A percentile compares a stretch with the other conserved stretches of the same genome.
Evolutionary conservation across 106 monocot species (phyloP).

Genomic region (Dendrobium huoshanense): DNA sequence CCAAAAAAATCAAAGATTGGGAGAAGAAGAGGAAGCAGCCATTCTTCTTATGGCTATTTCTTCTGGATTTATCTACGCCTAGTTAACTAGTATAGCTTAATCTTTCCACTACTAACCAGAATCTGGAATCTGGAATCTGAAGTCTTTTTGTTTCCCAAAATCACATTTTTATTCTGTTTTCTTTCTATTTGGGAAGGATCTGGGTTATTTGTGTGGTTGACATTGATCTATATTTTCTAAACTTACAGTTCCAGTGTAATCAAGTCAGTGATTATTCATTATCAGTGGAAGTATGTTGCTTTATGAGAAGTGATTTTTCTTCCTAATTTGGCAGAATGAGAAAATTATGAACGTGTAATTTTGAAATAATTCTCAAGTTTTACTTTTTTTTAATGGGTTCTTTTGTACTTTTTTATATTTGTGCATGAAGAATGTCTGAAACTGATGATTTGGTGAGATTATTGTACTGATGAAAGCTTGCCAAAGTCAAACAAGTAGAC

Average conservation of each 20-base stretch:
- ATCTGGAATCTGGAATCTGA: neutral
- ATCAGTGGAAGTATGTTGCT: no score
- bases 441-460: no score
- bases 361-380: no score
- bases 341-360: no score
- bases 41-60: slow-evolving; percentile 22
- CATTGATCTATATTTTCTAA: neutral
- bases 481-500: no score
- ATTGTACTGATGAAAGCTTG: no score
- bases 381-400: no score
- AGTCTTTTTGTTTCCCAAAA: neutral
- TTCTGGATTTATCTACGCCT: slow-evolving; percentile 20
- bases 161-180: neutral
- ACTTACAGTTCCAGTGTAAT: neutral
- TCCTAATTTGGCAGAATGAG: no score
- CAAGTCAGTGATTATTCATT: neutral
- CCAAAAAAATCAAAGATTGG: slow-evolving; percentile 9
- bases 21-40: slow-evolving; percentile 23
- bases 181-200: neutral
- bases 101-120: neutral
- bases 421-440: no score
- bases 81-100: neutral
- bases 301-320: no score
- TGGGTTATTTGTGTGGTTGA: neutral
- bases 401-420: no score